phyloP scores from a whole-genome alignment of 2,329 filamentous ascomycete species.

The Keithomyces neogunnii region DNA sequence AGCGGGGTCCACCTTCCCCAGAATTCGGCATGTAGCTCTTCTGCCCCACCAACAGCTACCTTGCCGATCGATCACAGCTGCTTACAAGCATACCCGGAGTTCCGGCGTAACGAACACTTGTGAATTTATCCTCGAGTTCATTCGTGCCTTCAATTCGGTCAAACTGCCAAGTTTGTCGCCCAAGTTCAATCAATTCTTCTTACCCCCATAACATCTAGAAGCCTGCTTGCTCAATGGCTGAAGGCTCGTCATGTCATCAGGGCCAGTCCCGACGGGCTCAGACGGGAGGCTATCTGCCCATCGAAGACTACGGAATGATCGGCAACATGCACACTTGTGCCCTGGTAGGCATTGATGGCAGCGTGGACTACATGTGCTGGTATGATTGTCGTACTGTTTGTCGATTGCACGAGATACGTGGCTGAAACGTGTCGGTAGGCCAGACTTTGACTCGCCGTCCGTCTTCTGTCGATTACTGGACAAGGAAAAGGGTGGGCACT shows the following conservation, averaged over 20 bases:
- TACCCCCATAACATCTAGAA: no score
- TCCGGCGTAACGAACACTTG: no score
- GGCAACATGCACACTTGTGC: constrained; percentile 75
- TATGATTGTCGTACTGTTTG: constrained; percentile 22
- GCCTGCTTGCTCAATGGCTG: constrained; percentile 19
- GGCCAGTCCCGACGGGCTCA: constrained; percentile 23
- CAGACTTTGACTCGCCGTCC: constrained; percentile 69
- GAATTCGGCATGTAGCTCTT: background rate
- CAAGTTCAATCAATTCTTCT: no score
- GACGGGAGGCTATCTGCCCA: constrained; percentile 46
- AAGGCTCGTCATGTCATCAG: constrained; percentile 23
- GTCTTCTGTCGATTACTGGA: constrained; percentile 68
- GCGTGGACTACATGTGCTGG: constrained; percentile 74
- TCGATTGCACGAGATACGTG: background rate
- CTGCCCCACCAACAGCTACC: background rate
- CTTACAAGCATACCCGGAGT: background rate
- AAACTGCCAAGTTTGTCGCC: no score
- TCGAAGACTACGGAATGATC: constrained; percentile 73
- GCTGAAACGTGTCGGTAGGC: constrained; percentile 35
- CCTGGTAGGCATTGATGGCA: constrained; percentile 64
- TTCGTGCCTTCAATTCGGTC: background rate
- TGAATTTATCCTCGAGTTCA: background rate
- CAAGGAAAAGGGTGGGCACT: constrained; percentile 66
- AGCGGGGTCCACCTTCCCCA: background rate
- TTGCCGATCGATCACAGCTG: background rate